Conservation (phyloP, 805 yeast genomes). For the Lipomyces lipofer region DNA sequence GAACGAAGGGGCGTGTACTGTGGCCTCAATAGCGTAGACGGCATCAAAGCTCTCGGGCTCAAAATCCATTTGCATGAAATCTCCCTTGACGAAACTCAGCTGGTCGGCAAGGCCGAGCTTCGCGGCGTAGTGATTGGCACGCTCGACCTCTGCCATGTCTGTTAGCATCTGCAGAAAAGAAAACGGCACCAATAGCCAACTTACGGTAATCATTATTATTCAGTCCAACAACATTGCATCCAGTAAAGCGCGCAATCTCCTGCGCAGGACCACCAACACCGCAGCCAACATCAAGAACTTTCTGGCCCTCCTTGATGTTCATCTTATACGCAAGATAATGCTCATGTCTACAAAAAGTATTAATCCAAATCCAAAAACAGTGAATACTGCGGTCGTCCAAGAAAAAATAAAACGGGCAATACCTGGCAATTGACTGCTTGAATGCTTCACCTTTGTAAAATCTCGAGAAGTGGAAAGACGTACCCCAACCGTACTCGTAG, state of each 20-base stretch:
- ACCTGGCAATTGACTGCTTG: slow-evolving; percentile 81
- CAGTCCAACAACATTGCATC: slow-evolving; percentile 80
- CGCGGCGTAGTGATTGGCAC: slow-evolving; percentile 80
- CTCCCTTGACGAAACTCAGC: slow-evolving; percentile 89
- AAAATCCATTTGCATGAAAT: slow-evolving; percentile 98
- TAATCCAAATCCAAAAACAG: neutral
- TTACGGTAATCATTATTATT: slow-evolving; percentile 87
- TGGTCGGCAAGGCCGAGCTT: slow-evolving; percentile 65
- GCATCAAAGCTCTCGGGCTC: slow-evolving; percentile 89
- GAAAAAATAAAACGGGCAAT: no score
- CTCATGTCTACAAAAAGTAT: slow-evolving; percentile 71
- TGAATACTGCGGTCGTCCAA: no score
- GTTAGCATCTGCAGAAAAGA: neutral
- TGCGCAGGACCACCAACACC: slow-evolving; percentile 99
- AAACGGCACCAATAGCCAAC: neutral
- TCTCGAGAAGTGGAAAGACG: slow-evolving; percentile 95
- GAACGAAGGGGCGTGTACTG: slow-evolving; percentile 94
- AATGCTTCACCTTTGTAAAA: slow-evolving; percentile 93
- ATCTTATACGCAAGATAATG: slow-evolving; percentile 89
- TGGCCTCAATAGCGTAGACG: slow-evolving; percentile 97
- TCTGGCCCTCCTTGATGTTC: slow-evolving; percentile 74
- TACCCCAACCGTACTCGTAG: slow-evolving; percentile 99
- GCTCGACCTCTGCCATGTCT: slow-evolving; percentile 62
- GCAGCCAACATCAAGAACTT: slow-evolving; percentile 96
- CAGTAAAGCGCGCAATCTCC: slow-evolving; percentile 90